These are phyloP conservation scores for Nectriaceae sp. DNA, from an alignment of 2,329 filamentous ascomycete species.

Conservation along the genomic window DNA sequence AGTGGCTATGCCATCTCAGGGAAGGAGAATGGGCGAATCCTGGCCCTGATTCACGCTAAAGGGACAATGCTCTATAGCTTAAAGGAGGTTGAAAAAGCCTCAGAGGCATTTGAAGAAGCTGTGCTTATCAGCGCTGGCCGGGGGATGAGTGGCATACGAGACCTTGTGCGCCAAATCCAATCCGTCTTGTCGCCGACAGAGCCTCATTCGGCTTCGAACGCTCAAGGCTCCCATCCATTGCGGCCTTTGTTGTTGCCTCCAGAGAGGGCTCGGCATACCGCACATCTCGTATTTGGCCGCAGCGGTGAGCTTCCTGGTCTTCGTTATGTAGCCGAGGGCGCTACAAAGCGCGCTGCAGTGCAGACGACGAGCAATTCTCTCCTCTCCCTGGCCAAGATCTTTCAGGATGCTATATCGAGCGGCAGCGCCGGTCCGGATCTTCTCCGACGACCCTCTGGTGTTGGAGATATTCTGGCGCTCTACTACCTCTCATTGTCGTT, in stretches of 20 bases:
- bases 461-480: slow-evolving; percentile 88
- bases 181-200: slow-evolving; percentile 57
- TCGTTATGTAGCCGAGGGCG: slow-evolving; percentile 63
- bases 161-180: slow-evolving; percentile 78
- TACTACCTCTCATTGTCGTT: slow-evolving; percentile 95
- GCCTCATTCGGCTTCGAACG: slow-evolving; percentile 9
- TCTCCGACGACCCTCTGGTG: slow-evolving; percentile 68
- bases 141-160: slow-evolving; percentile 68
- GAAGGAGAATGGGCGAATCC: slow-evolving; percentile 86
- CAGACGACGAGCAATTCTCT: slow-evolving; percentile 96
- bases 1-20: slow-evolving; percentile 80
- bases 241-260: slow-evolving; percentile 77
- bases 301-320: slow-evolving; percentile 80
- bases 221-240: slow-evolving; percentile 7
- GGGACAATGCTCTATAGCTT: slow-evolving; percentile 97
- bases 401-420: slow-evolving; percentile 91
- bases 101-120: slow-evolving; percentile 90
- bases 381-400: slow-evolving; percentile 93
- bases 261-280: slow-evolving; percentile 79
- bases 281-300: slow-evolving; percentile 77
- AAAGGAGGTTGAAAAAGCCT: slow-evolving; percentile 78
- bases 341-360: slow-evolving; percentile 76
- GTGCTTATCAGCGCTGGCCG: slow-evolving; percentile 84
- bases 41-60: slow-evolving; percentile 94
- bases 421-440: slow-evolving; percentile 57